phyloP scores from a whole-genome alignment of 495 filamentous ascomycete genomes.

The Cercophora sp. region DNA sequence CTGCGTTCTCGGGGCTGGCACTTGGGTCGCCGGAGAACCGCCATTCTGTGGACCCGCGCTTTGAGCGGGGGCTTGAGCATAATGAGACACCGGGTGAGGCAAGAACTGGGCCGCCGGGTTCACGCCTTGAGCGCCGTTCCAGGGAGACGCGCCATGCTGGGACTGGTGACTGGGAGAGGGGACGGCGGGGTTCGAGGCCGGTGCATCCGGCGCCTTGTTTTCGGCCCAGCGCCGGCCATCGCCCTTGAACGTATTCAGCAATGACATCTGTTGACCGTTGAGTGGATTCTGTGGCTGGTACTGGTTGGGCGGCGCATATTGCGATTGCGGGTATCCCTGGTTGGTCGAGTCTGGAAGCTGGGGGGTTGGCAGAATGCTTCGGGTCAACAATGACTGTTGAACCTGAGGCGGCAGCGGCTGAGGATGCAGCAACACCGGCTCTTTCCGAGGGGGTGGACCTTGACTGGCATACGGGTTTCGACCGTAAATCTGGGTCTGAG shows the following conservation, averaged over 20 bases:
- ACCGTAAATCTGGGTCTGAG: constrained; percentile 22
- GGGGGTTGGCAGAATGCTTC: constrained; percentile 27
- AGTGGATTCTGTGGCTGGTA: constrained; percentile 33
- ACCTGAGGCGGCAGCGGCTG: constrained; percentile 52
- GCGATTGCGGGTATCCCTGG: constrained; percentile 41
- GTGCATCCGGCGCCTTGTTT: constrained; percentile 10
- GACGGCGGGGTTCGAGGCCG: constrained; percentile 11
- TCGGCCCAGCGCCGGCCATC: constrained; percentile 17
- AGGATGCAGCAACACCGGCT: constrained; percentile 47
- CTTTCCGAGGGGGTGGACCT: constrained; percentile 28
- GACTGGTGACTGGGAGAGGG: constrained; percentile 2
- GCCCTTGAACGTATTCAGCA: constrained; percentile 62
- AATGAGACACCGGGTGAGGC: constrained; percentile 15
- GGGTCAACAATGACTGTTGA: constrained; percentile 39
- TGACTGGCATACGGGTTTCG: constrained; percentile 23
- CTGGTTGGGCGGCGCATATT: constrained; percentile 25
- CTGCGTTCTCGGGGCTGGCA: constrained; percentile 13
- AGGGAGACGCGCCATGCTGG: constrained; percentile 10
- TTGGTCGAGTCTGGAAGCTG: constrained; percentile 21
- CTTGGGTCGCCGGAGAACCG: constrained; percentile 2
- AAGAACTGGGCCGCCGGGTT: constrained; percentile 23
- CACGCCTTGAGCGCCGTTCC: constrained; percentile 17
- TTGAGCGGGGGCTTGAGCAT: constrained; percentile 6
- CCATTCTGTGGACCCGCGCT: neutral
- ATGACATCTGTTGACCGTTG: constrained; percentile 57